Conservation (phyloP, 2,329 filamentous ascomycete genomes). For the Trichoderma endophyticum region DNA sequence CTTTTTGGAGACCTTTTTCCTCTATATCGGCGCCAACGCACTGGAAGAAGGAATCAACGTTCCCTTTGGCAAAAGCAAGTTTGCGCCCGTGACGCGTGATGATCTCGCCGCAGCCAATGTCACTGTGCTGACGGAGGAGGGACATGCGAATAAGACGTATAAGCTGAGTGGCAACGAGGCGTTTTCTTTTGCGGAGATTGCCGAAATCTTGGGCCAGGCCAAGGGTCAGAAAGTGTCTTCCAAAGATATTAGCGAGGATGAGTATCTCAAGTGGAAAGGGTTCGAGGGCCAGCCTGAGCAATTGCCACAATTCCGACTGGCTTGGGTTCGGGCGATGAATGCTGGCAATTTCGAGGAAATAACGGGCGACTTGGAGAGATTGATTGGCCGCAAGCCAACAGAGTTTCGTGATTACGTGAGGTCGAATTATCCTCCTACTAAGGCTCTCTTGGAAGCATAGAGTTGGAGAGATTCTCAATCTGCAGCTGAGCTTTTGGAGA, state of each 20-base stretch:
- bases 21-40: neutral
- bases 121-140: neutral
- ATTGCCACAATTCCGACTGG: neutral
- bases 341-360: neutral
- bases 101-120: neutral
- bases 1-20: neutral
- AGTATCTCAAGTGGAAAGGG: neutral
- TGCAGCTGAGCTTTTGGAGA: neutral
- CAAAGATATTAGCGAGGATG: neutral
- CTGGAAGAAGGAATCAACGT: neutral
- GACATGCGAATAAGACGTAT: slow-evolving; percentile 9
- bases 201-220: neutral
- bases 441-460: neutral
- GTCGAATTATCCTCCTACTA: neutral
- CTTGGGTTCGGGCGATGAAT: neutral
- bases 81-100: neutral
- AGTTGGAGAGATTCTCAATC: neutral
- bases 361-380: neutral
- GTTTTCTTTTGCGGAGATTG: neutral
- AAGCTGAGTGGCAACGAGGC: slow-evolving; percentile 11
- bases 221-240: neutral
- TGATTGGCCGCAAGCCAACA: slow-evolving; percentile 4
- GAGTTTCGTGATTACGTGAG: neutral
- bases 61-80: neutral
- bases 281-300: neutral